Evolutionary conservation across 148 eudicot species (phyloP).

Genomic region (Amaranthus palmeri): DNA sequence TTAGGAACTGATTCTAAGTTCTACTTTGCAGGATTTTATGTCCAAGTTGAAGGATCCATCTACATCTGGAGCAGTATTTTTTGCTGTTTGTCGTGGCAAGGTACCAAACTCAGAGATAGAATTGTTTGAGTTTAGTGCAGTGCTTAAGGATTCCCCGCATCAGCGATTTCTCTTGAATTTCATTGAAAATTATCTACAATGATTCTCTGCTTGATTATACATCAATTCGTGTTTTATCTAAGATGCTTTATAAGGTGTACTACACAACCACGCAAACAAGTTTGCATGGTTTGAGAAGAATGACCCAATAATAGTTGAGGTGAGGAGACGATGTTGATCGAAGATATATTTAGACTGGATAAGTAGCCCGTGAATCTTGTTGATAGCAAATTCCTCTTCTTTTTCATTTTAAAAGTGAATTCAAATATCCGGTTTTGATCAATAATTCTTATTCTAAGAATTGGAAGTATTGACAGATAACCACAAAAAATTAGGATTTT

Average conservation of each 20-base stretch:
- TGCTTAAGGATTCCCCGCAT: neutral
- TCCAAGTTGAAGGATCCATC: conserved; percentile 71
- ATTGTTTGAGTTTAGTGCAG: neutral
- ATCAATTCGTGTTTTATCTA: neutral
- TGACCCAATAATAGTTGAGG: neutral
- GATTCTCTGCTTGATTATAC: neutral
- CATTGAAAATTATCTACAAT: neutral
- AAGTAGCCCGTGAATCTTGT: neutral
- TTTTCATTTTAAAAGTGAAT: neutral
- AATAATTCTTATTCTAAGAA: neutral
- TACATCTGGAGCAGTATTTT: conserved; percentile 83
- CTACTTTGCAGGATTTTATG: conserved; percentile 68
- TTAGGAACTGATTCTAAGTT: conserved; percentile 16
- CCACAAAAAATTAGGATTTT: neutral
- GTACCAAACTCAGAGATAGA: conserved; percentile 30
- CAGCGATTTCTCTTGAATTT: neutral
- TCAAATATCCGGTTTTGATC: neutral
- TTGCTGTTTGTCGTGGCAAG: conserved; percentile 99
- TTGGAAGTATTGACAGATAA: neutral
- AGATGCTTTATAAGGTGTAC: neutral
- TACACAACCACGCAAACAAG: neutral
- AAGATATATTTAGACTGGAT: neutral
- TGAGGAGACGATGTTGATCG: neutral
- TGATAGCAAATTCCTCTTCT: neutral
- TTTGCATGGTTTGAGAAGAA: neutral